Base-by-base conservation (phyloP, 371 early-diverging fungal species). In the Mortierella sp. region DNA sequence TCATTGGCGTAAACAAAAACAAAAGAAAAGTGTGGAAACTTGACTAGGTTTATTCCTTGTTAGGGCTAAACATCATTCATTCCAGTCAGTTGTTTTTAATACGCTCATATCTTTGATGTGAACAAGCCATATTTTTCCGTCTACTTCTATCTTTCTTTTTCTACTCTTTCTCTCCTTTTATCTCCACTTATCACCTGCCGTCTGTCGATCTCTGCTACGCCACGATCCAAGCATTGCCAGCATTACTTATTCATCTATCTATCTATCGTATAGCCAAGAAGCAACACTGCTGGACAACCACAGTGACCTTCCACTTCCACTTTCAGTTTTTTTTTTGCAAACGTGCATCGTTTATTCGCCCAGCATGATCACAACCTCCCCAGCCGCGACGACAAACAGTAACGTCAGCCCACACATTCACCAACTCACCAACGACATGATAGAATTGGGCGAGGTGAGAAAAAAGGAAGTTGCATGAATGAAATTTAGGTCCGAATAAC, bases 401-500 rank as follows among this genome's bases (percentile, higher is more conserved):
- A 49, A 19, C 45, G 26, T 49, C 28, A 60, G 37, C 53, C 64
- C 57, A 47, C 65, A 68, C 42, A 64, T 43, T 22, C 67, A 70
- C 35, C 70, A 70, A 19, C 68, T 80, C 26, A 74, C 80, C 19
- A 75, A 70, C 10, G 80, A 80, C 62, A 80, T 80, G 80, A 28
- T 53, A 31, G 31, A 34, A 9, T 40, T 74, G 26, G 68, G 68
- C 34, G 65, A 74, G 63, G 80, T 79, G 70, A 54, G 49, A 13
- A 31, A 23, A 22, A 32, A 45, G 12, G 3, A 35, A 5, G 15
- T 45, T 45, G 45, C 15, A 45, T 17, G 35, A 3, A 35, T 37
- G 40, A 8, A 37, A 37, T 37, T 8, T 37, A 37, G 40, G 12
- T 37, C 40, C 40, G 40, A 37, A 37, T 37, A 37, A 37, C 40